Base-by-base conservation (phyloP, 805 yeast species). In the Ogataea nonfermentans region DNA sequence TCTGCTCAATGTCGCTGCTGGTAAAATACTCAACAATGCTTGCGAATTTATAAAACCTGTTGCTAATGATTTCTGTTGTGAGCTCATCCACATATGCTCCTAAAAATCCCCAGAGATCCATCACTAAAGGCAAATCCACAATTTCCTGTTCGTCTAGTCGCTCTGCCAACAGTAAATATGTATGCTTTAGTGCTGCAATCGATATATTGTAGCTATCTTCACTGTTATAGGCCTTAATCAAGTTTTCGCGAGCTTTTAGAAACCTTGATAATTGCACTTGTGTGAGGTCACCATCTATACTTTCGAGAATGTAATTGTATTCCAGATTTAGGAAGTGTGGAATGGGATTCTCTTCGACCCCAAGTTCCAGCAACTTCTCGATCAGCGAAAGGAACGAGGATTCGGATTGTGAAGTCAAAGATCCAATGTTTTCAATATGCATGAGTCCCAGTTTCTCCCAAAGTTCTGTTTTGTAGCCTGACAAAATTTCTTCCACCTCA, bases 291-390 rank as follows among this genome's bases (percentile, higher is more conserved):
- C 70, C 68, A 15, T 63, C 61, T 22, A 78, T 59, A 35, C 63
- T 61, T 2, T 52, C 47, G 6, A 61, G 56, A 43, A 78, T 66
- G 13, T 56, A 56, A 16, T 65, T 62, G 32, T 70, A 68, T 51
- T 74, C 81, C 13, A 73, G 61, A 29, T 71, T 64, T 20, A 84
- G 70, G 79, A 88, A 84, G 37, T 73, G 77, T 15, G 70, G 56
- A 5, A 83, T 74, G 4, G 91, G 91, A 54, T 78, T 81, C 29
- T 56, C 57, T 40, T 76, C 80, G 2, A 74, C 71, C n/a, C 80
- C 83, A 24, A 84, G 62, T 45, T 82, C 86, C 31, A 80, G 58
- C 24, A 84, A 63, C 47, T 73, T 75, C n/a, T 72, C 67, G 16
- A 82, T 72, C 9, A 70, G 53, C 9, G 67, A 63, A 14, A 73